Percentiles rank a stretch among this genome's conserved stretches.
phyloP scores from a whole-genome alignment of 1,284 basidiomycete genomes.

The Apiotrichum sp. region DNA sequence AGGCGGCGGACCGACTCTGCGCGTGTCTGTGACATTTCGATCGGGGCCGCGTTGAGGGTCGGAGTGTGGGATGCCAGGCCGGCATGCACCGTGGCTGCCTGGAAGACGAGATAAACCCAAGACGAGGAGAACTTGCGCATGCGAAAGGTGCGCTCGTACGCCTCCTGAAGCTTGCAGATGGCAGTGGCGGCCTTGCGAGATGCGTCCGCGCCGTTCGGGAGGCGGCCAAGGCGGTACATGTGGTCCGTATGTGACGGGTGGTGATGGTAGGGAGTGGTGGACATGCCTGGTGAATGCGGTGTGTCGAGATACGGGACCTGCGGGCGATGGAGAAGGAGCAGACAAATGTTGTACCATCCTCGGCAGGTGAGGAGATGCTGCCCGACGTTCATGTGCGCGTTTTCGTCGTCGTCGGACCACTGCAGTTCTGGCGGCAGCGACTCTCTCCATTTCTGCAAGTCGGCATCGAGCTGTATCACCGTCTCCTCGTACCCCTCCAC shows the following conservation, averaged over 20 bases:
- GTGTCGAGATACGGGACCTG: slow-evolving; percentile 17
- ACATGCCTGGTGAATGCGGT: background rate
- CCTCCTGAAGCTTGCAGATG: slow-evolving; percentile 16
- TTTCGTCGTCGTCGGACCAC: slow-evolving; percentile 13
- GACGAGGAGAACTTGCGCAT: slow-evolving; percentile 15
- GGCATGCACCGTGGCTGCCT: slow-evolving; percentile 15
- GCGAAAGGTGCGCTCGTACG: slow-evolving; percentile 14
- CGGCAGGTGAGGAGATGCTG: slow-evolving; percentile 13
- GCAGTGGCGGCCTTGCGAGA: slow-evolving; percentile 10
- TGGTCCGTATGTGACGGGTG: background rate
- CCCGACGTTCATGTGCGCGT: slow-evolving; percentile 11
- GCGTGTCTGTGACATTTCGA: background rate
- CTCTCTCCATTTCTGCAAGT: slow-evolving; percentile 13
- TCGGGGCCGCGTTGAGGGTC: background rate
- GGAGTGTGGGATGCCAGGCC: slow-evolving; percentile 12
- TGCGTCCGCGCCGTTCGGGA: slow-evolving; percentile 9
- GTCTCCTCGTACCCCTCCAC: slow-evolving; percentile 18
- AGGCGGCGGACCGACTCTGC: slow-evolving; percentile 8
- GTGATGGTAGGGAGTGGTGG: background rate
- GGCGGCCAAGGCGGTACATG: background rate
- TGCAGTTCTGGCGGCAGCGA: slow-evolving; percentile 13
- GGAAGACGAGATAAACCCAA: slow-evolving; percentile 19
- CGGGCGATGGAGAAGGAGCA: slow-evolving; percentile 16
- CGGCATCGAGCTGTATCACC: slow-evolving; percentile 13
- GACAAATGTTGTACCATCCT: slow-evolving; percentile 16